Percentiles rank a stretch among this genome's conserved stretches.
These are phyloP conservation scores for Exophiala sp. DNA, from an alignment of 2,329 filamentous ascomycete genomes.

Conservation along the genomic window DNA sequence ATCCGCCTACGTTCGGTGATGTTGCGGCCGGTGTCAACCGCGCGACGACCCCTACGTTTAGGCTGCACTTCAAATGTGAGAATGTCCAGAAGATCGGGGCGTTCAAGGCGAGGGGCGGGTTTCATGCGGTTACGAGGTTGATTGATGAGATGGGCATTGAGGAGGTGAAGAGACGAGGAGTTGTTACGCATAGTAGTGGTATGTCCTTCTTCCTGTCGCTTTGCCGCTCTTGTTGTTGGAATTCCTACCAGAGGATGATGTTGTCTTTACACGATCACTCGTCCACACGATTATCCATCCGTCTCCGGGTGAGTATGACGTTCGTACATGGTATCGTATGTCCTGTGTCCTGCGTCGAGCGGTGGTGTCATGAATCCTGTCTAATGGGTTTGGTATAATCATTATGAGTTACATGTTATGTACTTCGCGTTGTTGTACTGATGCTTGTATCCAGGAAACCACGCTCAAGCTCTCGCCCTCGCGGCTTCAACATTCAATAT, in stretches of 20 bases:
- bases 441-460: constrained; percentile 66
- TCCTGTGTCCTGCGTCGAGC: no score
- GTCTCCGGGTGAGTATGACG: no score
- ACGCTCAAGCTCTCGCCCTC: constrained; percentile 86
- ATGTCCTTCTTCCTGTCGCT: constrained; percentile 15
- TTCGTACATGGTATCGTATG: no score
- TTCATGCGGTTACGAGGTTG: constrained; percentile 74
- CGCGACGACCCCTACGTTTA: constrained; percentile 54
- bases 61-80: constrained; percentile 93
- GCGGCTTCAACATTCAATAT: constrained; percentile 71
- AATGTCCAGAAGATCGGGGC: constrained; percentile 87
- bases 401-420: no score
- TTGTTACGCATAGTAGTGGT: constrained; percentile 86
- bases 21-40: constrained; percentile 58
- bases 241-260: no score
- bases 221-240: no score
- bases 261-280: no score
- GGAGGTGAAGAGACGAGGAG: constrained; percentile 62
- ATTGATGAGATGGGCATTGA: constrained; percentile 60
- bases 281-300: no score
- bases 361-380: no score
- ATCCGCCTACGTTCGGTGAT: constrained; percentile 36
- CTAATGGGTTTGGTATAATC: no score
- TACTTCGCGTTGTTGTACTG: no score
- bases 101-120: constrained; percentile 89